Percentiles rank a stretch among this genome's conserved stretches.
phyloP scores from a whole-genome alignment of 31 red algal genomes.

The Bonnemaisonia californica region DNA sequence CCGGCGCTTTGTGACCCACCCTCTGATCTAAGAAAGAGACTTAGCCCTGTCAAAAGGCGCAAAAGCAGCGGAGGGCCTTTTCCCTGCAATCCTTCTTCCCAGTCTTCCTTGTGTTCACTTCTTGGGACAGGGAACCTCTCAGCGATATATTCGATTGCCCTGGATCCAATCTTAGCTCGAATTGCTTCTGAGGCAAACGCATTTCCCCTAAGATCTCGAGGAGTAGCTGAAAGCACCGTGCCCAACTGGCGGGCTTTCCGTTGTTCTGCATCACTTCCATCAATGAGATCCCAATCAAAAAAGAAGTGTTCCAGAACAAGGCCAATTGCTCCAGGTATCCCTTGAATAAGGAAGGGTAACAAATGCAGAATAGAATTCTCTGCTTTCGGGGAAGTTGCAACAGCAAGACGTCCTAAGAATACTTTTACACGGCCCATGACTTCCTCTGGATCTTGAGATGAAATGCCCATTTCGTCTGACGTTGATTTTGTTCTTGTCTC shows the following conservation, averaged over 20 bases:
- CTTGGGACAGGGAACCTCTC: slow-evolving; percentile 54
- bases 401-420: slow-evolving; percentile 66
- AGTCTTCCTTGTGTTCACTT: slow-evolving; percentile 40
- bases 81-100: slow-evolving; percentile 50
- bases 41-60: slow-evolving; percentile 57
- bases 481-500: not conserved
- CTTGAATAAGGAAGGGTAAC: slow-evolving; percentile 79
- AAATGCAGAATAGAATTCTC: slow-evolving; percentile 75
- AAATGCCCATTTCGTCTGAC: slow-evolving; percentile 6
- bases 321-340: slow-evolving; percentile 57
- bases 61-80: slow-evolving; percentile 58
- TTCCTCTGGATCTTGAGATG: slow-evolving; percentile 53
- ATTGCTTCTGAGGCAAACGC: slow-evolving; percentile 50
- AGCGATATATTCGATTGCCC: slow-evolving; percentile 53
- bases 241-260: slow-evolving; percentile 70
- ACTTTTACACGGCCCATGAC: slow-evolving; percentile 70
- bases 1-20: slow-evolving; percentile 9
- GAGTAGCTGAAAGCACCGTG: slow-evolving; percentile 64
- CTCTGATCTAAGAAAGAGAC: slow-evolving; percentile 42
- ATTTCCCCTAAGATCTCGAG: slow-evolving; percentile 58
- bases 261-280: slow-evolving; percentile 37
- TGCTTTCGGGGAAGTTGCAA: slow-evolving; percentile 66
- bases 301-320: slow-evolving; percentile 61
- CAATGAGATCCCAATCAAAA: slow-evolving; percentile 52
- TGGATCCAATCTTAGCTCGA: slow-evolving; percentile 33